Evolutionary conservation across 2,329 filamentous ascomycete species (phyloP).

Genomic region (Trichophyton benhamiae): DNA sequence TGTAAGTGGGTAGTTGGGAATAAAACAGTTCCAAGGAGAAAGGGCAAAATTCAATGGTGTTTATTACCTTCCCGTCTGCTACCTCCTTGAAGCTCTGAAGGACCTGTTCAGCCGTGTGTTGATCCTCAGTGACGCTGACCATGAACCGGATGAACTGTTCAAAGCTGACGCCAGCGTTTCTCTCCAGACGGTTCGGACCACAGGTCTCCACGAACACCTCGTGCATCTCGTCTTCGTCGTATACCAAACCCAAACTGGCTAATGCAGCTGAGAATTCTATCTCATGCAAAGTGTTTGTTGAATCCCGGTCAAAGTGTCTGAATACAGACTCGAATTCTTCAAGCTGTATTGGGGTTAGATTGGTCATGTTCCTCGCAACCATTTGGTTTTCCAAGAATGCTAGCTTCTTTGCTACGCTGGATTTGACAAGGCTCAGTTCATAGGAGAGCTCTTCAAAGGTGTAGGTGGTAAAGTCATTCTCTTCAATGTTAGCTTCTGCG

Average conservation of each 20-base stretch:
- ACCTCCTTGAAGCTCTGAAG: constrained; percentile 97
- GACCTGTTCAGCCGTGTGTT: constrained; percentile 96
- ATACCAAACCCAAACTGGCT: constrained; percentile 88
- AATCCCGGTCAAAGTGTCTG: constrained; percentile 90
- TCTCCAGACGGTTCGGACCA: constrained; percentile 42
- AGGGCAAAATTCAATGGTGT: background rate
- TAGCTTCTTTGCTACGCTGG: constrained; percentile 89
- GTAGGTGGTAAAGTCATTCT: constrained; percentile 99
- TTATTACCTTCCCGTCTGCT: constrained; percentile 70
- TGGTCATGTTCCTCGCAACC: constrained; percentile 96
- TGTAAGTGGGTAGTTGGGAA: constrained; percentile 4
- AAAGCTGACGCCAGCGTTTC: constrained; percentile 67
- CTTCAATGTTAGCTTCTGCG: constrained; percentile 92
- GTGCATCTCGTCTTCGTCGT: constrained; percentile 97
- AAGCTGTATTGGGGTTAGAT: constrained; percentile 91
- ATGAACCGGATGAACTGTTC: constrained; percentile 99
- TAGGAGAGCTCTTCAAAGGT: constrained; percentile 94
- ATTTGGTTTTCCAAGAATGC: constrained; percentile 97
- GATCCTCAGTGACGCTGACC: constrained; percentile 97
- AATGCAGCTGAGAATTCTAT: constrained; percentile 92
- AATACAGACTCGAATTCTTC: constrained; percentile 99
- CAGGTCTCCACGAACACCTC: constrained; percentile 85
- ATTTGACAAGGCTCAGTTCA: constrained; percentile 81
- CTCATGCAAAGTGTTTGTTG: constrained; percentile 79
- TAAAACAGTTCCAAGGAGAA: background rate